Evolutionary conservation across 2,329 filamentous ascomycete genomes (phyloP).

Genomic region (Trichoderma semiorbis): DNA sequence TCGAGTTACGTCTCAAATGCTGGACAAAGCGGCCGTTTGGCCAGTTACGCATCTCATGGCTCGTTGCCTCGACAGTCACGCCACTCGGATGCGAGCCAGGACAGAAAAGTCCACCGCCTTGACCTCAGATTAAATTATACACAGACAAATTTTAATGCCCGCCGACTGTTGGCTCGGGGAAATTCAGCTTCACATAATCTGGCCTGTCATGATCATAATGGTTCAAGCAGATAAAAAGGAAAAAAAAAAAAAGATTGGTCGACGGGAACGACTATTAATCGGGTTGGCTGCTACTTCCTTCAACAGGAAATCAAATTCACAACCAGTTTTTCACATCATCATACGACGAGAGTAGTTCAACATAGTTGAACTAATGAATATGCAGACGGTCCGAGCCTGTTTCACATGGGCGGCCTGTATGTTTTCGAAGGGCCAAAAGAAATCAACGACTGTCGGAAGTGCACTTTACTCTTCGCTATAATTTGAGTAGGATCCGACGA

Average conservation of each 20-base stretch:
- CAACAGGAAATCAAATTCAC: not conserved
- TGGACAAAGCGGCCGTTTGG: conserved; percentile 89
- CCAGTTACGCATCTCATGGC: conserved; percentile 61
- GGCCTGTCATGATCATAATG: not conserved
- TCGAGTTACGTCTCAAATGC: conserved; percentile 77
- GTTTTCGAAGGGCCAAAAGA: not conserved
- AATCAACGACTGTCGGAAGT: not conserved
- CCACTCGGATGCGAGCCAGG: conserved; percentile 48
- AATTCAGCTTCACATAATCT: not conserved
- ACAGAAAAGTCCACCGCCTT: conserved; percentile 49
- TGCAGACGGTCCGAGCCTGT: not conserved
- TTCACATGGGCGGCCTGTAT: not conserved
- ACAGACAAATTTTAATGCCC: not conserved
- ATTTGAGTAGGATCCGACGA: not conserved
- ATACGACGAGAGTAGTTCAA: not conserved
- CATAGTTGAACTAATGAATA: too few relatives aligned
- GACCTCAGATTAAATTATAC: conserved; percentile 36
- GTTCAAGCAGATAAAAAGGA: not conserved
- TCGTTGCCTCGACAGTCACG: conserved; percentile 53
- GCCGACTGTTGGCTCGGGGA: not conserved
- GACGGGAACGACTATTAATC: not conserved
- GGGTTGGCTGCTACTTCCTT: not conserved
- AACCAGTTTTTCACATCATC: not conserved
- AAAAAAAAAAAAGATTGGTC: too few relatives aligned
- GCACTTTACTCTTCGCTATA: not conserved